Conservation (phyloP, 768 basidiomycete species). For the Omphalotus guepiniiformis region DNA sequence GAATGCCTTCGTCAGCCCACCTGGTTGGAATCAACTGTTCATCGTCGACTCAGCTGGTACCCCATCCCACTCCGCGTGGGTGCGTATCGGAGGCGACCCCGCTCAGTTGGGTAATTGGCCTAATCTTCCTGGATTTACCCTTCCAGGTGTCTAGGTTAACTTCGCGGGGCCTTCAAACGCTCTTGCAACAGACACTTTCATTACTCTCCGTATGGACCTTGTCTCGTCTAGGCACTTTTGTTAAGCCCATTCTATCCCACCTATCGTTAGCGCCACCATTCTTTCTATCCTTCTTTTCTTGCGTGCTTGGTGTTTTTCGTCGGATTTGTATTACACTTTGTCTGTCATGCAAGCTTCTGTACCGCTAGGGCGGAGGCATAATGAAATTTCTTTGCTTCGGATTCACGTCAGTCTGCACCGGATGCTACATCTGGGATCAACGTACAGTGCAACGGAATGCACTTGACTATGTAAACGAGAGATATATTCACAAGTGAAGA, state of each 20-base stretch:
- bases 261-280: too few relatives aligned
- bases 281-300: too few relatives aligned
- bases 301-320: too few relatives aligned
- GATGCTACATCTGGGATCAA: too few relatives aligned
- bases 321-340: too few relatives aligned
- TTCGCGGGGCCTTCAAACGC: background rate
- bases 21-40: constrained; percentile 75
- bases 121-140: constrained; percentile 57
- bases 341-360: too few relatives aligned
- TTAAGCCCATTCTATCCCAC: background rate
- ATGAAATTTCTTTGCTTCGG: too few relatives aligned
- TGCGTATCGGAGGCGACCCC: constrained; percentile 79
- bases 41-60: constrained; percentile 69
- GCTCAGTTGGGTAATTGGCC: constrained; percentile 72
- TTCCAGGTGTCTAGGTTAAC: constrained; percentile 6
- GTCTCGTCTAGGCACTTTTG: background rate
- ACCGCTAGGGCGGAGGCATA: too few relatives aligned
- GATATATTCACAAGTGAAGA: too few relatives aligned
- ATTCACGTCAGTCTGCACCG: too few relatives aligned
- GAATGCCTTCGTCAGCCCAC: constrained; percentile 61
- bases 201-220: background rate
- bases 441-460: too few relatives aligned
- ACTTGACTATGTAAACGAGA: too few relatives aligned
- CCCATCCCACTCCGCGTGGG: constrained; percentile 69
- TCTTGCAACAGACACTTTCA: background rate